Percentiles rank a stretch among this genome's conserved stretches.
Evolutionary conservation across 2,329 filamentous ascomycete species (phyloP).

Genomic region (Macrophomina tecta): DNA sequence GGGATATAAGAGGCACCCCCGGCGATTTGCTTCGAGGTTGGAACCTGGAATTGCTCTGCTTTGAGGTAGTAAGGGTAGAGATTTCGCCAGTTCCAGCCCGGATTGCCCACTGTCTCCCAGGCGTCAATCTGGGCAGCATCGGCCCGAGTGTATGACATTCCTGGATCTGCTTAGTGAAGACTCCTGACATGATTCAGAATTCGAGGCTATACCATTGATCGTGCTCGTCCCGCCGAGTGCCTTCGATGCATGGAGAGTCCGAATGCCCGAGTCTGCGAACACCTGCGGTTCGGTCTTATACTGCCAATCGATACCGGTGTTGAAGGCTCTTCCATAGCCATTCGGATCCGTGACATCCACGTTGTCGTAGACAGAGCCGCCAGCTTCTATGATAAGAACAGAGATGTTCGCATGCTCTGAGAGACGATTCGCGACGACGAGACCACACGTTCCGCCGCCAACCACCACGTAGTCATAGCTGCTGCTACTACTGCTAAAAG

Average conservation of each 20-base stretch:
- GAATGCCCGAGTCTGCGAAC: constrained; percentile 36
- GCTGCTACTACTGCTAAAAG: not conserved
- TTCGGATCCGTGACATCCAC: constrained; percentile 38
- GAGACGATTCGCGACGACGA: constrained; percentile 58
- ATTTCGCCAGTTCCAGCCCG: constrained; percentile 45
- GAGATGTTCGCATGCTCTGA: constrained; percentile 57
- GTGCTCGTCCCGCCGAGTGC: constrained; percentile 50
- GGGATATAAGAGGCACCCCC: constrained; percentile 36
- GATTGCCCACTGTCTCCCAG: constrained; percentile 49
- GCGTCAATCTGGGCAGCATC: constrained; percentile 45
- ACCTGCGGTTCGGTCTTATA: constrained; percentile 48
- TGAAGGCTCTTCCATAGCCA: constrained; percentile 35
- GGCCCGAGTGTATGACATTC: constrained; percentile 44
- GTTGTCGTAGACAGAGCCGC: constrained; percentile 38
- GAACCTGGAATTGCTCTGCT: constrained; percentile 43
- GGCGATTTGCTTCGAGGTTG: constrained; percentile 33
- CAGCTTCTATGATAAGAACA: constrained; percentile 40
- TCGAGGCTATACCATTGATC: constrained; percentile 46
- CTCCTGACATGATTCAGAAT: not conserved
- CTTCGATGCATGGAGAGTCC: constrained; percentile 44
- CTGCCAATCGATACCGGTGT: constrained; percentile 47
- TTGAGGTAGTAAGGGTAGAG: constrained; percentile 46
- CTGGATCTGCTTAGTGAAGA: constrained; percentile 25
- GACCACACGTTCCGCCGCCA: constrained; percentile 53
- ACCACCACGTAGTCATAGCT: constrained; percentile 40